These are phyloP conservation scores for Fragosphaeria purpurea DNA, from an alignment of 2,329 filamentous ascomycete genomes.

Conservation along the genomic window DNA sequence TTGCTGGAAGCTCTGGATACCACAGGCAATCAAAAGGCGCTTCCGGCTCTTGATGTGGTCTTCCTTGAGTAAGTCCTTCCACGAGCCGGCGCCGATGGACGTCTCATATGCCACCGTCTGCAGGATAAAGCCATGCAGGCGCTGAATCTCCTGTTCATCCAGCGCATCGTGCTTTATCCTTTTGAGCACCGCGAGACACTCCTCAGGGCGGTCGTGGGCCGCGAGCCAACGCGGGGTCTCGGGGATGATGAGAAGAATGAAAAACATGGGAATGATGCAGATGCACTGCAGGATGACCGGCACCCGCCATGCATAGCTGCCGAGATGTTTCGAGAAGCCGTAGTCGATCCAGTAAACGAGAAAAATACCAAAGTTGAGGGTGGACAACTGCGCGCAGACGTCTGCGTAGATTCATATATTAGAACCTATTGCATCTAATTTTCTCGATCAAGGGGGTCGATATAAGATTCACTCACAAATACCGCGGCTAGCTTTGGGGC, in stretches of 20 bases:
- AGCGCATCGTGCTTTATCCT: neutral
- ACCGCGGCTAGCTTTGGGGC: slow-evolving; percentile 32
- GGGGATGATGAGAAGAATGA: slow-evolving; percentile 24
- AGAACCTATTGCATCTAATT: no score
- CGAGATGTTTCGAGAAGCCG: neutral
- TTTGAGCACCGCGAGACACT: slow-evolving; percentile 20
- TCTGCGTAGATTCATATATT: slow-evolving; percentile 15
- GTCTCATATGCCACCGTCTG: slow-evolving; percentile 21
- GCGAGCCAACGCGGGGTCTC: slow-evolving; percentile 25
- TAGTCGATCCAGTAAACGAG: slow-evolving; percentile 15
- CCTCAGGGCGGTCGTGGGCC: slow-evolving; percentile 20
- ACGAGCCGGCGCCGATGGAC: slow-evolving; percentile 34
- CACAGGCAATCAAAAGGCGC: slow-evolving; percentile 13
- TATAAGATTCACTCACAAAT: slow-evolving; percentile 6
- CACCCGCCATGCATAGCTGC: slow-evolving; percentile 2
- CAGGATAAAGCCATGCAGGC: slow-evolving; percentile 7
- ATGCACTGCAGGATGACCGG: slow-evolving; percentile 9
- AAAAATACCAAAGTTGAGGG: slow-evolving; percentile 15
- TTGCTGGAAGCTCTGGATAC: slow-evolving; percentile 39
- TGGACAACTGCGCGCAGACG: slow-evolving; percentile 33
- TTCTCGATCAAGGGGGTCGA: no score
- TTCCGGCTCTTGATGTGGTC: slow-evolving; percentile 22
- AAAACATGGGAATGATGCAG: slow-evolving; percentile 24
- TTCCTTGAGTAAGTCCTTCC: slow-evolving; percentile 38
- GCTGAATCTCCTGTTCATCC: slow-evolving; percentile 21